Evolutionary conservation across 805 yeast species (phyloP), one percentile per base, ranked within the genome.

Genomic region (Ogataea nonfermentans): DNA sequence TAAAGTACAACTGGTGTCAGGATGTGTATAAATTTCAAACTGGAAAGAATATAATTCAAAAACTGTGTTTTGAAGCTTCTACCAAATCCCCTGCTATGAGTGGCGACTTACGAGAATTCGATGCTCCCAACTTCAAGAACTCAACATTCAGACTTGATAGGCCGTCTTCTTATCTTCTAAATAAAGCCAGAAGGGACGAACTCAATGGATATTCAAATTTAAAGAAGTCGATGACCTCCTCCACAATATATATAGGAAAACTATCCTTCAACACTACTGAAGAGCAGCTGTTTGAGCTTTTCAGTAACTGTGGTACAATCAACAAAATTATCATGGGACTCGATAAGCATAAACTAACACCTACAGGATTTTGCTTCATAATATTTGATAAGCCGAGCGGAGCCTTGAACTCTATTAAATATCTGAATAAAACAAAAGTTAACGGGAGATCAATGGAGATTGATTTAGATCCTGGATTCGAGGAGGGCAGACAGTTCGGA

Each of bases 311-410:
- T 49, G 98, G 97, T 1, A 69, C 76, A 11, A 80, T 91, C 27
- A 78, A 78, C 49, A 73, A 83, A 55, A 85, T 90, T 29, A 80
- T 91, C 36, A 93, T 93, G 98, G 99, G 99, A 0, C 73, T 93
- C 25, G 97, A 93, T 61, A 74, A 96, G 49, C 81, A 82, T 59
- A 84, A 85, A 50, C 79, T 82, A 54, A 90, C 96, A 1, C 99
- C 99, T 2, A 90, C 98, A 59, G 98, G 99, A 12, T 91, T 93
- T 62, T 90, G 97, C 59, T 93, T 93, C 59, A 89, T 93, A 27
- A 83, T 88, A 32, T 93, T 81, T 60, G 74, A 73, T 38, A 61
- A 68, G 20, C 80, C 81, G 30, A 71, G 72, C 35, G 89, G 86
- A 35, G 88, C 96, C 2, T 67, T 89, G 37, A 79, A 84, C 48